These are phyloP conservation scores for Trichophyton benhamiae DNA, from an alignment of 2,329 filamentous ascomycete genomes.

Conservation along the genomic window DNA sequence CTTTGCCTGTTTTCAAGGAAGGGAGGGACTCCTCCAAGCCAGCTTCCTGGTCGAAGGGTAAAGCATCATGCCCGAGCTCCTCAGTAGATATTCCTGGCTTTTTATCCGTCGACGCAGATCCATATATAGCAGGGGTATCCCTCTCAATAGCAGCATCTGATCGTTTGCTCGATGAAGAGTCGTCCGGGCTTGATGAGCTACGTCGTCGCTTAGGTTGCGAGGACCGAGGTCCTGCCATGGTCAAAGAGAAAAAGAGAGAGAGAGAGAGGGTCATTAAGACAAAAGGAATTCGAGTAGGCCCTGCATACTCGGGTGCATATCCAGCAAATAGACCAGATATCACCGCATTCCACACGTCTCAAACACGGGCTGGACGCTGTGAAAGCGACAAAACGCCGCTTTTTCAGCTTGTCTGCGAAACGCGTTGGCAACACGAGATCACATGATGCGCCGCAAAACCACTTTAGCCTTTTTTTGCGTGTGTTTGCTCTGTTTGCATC, in stretches of 20 bases:
- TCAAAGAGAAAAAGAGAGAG: not conserved
- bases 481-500: not conserved
- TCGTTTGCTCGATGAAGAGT: not conserved
- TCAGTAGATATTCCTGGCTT: not conserved
- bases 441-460: not conserved
- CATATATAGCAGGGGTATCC: not conserved
- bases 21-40: slow-evolving; percentile 57
- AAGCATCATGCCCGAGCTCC: not conserved
- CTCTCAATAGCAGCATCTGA: not conserved
- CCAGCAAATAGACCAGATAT: not conserved
- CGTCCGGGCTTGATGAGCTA: not conserved
- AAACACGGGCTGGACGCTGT: too few species aligned
- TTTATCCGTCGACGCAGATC: not conserved
- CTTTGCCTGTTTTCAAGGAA: slow-evolving; percentile 50
- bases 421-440: not conserved
- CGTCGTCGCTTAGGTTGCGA: not conserved
- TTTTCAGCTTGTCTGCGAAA: not conserved
- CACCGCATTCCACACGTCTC: not conserved
- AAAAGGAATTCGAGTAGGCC: too few species aligned
- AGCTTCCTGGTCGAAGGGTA: slow-evolving; percentile 1
- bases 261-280: not conserved
- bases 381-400: too few species aligned
- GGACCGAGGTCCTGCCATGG: not conserved
- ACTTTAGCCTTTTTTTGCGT: not conserved
- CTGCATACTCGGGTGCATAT: not conserved